Percentiles rank a stretch among this genome's conserved stretches.
Conservation (phyloP, 2,329 filamentous ascomycete species). For the Erysiphe pulchra region DNA sequence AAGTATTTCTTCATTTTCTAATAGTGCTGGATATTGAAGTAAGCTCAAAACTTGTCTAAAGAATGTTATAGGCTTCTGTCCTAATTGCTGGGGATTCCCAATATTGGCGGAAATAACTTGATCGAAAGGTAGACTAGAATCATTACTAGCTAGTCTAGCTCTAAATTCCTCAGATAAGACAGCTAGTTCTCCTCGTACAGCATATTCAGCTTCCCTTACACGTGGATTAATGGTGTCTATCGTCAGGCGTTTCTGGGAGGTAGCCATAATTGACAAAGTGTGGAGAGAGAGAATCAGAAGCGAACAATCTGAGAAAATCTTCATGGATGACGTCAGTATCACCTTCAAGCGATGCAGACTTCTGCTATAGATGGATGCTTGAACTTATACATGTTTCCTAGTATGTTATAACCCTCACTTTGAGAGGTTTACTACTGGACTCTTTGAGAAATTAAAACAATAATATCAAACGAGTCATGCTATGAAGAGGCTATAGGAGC, state of each 20-base stretch:
- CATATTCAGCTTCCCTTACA: slow-evolving; percentile 73
- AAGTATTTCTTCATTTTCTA: slow-evolving; percentile 64
- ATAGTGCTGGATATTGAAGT: slow-evolving; percentile 65
- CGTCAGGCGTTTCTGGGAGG: slow-evolving; percentile 28
- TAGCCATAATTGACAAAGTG: slow-evolving; percentile 14
- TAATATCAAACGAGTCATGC: too few species aligned
- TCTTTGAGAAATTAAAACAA: too few species aligned
- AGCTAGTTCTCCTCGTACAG: slow-evolving; percentile 84
- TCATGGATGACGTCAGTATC: too few species aligned
- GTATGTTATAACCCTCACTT: too few species aligned
- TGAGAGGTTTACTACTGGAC: too few species aligned
- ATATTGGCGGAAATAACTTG: slow-evolving; percentile 94
- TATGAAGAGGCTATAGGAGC: too few species aligned
- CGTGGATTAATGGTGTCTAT: slow-evolving; percentile 81
- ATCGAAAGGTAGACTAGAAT: slow-evolving; percentile 45
- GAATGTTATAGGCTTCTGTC: slow-evolving; percentile 98
- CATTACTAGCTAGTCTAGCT: slow-evolving; percentile 36
- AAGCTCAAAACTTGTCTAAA: slow-evolving; percentile 91
- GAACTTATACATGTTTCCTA: too few species aligned
- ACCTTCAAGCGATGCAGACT: too few species aligned
- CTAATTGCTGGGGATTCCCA: slow-evolving; percentile 93
- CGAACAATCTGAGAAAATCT: too few species aligned
- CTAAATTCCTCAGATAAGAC: slow-evolving; percentile 84
- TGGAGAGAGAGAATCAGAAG: too few species aligned
- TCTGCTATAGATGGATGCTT: too few species aligned